Percentiles rank a stretch among this genome's conserved stretches.
These are phyloP conservation scores for Blastobotrys petasosporus DNA, from an alignment of 1,139 yeast genomes.

Conservation along the genomic window DNA sequence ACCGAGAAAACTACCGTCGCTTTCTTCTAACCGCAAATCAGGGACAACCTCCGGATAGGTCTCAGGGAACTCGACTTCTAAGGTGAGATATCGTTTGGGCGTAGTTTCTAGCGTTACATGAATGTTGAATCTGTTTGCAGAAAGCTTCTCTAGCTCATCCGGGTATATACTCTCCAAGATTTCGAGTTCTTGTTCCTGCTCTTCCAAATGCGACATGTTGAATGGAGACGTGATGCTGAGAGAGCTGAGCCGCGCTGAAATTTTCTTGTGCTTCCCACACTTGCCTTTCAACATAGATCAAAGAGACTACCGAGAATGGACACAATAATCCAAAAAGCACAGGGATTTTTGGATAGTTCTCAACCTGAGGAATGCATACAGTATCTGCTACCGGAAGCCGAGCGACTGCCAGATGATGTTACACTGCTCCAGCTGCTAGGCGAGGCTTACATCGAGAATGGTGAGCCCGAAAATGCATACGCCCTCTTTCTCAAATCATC, in stretches of 20 bases:
- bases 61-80: slow-evolving; percentile 62
- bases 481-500: slow-evolving; percentile 58
- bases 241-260: slow-evolving; percentile 3
- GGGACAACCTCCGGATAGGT: slow-evolving; percentile 71
- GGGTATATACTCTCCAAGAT: slow-evolving; percentile 88
- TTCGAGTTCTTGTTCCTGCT: slow-evolving; percentile 33
- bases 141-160: slow-evolving; percentile 54
- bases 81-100: slow-evolving; percentile 43
- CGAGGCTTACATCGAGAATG: slow-evolving; percentile 71
- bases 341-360: slow-evolving; percentile 18
- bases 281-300: slow-evolving; percentile 1
- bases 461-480: slow-evolving; percentile 74
- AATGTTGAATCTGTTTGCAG: slow-evolving; percentile 33
- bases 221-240: neutral
- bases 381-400: slow-evolving; percentile 15
- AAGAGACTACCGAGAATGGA: slow-evolving; percentile 8
- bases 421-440: slow-evolving; percentile 48
- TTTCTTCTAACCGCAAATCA: slow-evolving; percentile 40
- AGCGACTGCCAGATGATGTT: slow-evolving; percentile 9
- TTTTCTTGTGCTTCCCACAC: neutral
- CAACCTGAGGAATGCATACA: slow-evolving; percentile 23
- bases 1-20: slow-evolving; percentile 36
- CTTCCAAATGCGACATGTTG: slow-evolving; percentile 44
- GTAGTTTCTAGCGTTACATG: slow-evolving; percentile 43
- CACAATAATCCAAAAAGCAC: slow-evolving; percentile 12